phyloP scores from a whole-genome alignment of 768 basidiomycete genomes.

The Boletus edulis region DNA sequence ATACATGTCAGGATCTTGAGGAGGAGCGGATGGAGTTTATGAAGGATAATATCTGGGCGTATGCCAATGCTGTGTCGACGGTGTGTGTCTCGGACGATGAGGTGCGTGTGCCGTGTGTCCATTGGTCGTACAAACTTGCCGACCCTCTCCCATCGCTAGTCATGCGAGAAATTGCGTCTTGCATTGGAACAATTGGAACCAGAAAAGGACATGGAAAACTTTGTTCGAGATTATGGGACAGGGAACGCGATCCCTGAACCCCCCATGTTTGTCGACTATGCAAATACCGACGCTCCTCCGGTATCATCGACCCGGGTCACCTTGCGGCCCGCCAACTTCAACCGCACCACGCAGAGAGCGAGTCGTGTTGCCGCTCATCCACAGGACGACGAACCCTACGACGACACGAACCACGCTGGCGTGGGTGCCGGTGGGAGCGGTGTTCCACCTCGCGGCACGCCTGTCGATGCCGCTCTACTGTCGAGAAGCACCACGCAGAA shows the following conservation, averaged over 20 bases:
- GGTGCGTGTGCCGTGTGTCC: slow-evolving; percentile 45
- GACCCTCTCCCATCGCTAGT: slow-evolving; percentile 43
- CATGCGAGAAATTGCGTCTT: slow-evolving; percentile 86
- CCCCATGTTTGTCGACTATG: slow-evolving; percentile 83
- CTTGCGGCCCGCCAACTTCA: slow-evolving; percentile 56
- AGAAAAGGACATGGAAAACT: slow-evolving; percentile 83
- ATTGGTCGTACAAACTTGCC: neutral
- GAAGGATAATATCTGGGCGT: slow-evolving; percentile 95
- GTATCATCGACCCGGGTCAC: slow-evolving; percentile 55
- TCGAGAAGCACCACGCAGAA: slow-evolving; percentile 32
- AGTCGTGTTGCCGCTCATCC: slow-evolving; percentile 22
- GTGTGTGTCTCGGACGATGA: slow-evolving; percentile 96
- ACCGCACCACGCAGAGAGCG: slow-evolving; percentile 38
- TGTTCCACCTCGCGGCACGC: slow-evolving; percentile 32
- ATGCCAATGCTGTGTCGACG: slow-evolving; percentile 94
- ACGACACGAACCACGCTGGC: slow-evolving; percentile 58
- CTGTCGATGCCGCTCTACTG: slow-evolving; percentile 30
- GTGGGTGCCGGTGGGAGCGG: slow-evolving; percentile 63
- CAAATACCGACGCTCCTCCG: slow-evolving; percentile 61
- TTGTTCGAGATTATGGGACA: slow-evolving; percentile 87
- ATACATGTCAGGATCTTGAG: slow-evolving; percentile 93
- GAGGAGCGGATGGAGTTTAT: slow-evolving; percentile 92
- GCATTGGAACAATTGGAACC: slow-evolving; percentile 88
- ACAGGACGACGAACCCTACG: slow-evolving; percentile 45
- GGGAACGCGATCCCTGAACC: slow-evolving; percentile 87